Conservation (phyloP, 176 grass and related monocot genomes). For the Musa schizocarpa region DNA sequence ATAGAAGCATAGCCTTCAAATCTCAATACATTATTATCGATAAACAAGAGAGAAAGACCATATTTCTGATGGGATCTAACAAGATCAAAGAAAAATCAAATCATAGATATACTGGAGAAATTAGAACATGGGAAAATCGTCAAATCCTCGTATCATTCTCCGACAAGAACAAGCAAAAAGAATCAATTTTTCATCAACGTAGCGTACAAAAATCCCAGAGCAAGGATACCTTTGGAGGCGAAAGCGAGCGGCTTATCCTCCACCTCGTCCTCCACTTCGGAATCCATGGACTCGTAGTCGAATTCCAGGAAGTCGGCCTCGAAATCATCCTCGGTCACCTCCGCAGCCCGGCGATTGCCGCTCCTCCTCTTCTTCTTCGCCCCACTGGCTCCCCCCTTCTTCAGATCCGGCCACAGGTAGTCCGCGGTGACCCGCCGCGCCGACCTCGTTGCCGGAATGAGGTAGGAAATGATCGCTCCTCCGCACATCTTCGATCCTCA, state of each 20-base stretch:
- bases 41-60: too few relatives aligned
- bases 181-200: not conserved
- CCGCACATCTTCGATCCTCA: slow-evolving; percentile 58
- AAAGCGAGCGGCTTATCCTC: slow-evolving; percentile 29
- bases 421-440: slow-evolving; percentile 31
- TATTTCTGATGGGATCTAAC: too few relatives aligned
- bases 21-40: too few relatives aligned
- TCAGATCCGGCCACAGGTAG: slow-evolving; percentile 54
- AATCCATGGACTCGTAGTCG: slow-evolving; percentile 30
- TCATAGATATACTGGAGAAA: too few relatives aligned
- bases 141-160: not conserved
- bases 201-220: slow-evolving; percentile 6
- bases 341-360: slow-evolving; percentile 19
- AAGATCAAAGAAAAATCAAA: too few relatives aligned
- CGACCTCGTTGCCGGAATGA: slow-evolving; percentile 16
- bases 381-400: slow-evolving; percentile 34
- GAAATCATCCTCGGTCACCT: slow-evolving; percentile 42
- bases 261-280: slow-evolving; percentile 25
- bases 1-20: not conserved
- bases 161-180: not conserved
- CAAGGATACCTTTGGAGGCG: slow-evolving; percentile 28
- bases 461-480: slow-evolving; percentile 49
- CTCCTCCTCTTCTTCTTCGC: slow-evolving; percentile 27
- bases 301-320: slow-evolving; percentile 69
- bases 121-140: too few relatives aligned